These are phyloP conservation scores for Aspergillus clavatus DNA, from an alignment of 2,329 filamentous ascomycete species.

Conservation along the genomic window DNA sequence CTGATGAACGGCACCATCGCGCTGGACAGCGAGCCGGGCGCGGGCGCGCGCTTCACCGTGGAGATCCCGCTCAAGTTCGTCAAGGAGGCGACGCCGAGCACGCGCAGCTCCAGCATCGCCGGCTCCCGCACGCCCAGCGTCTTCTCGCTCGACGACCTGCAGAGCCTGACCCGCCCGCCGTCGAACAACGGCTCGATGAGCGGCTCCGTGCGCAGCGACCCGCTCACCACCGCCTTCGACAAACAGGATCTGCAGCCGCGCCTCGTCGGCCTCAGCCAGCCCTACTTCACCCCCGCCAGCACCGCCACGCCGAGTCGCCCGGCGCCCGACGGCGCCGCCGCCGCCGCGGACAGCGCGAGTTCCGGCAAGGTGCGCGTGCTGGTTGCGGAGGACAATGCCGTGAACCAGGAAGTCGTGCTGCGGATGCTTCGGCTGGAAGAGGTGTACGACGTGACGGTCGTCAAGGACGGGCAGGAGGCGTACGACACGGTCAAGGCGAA, in stretches of 20 bases:
- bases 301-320: conserved; percentile 25
- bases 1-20: conserved; percentile 77
- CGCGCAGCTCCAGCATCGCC: conserved; percentile 20
- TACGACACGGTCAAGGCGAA: conserved; percentile 78
- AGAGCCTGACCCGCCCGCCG: conserved; percentile 19
- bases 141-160: conserved; percentile 22
- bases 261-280: conserved; percentile 74
- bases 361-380: conserved; percentile 67
- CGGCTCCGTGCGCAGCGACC: conserved; percentile 14
- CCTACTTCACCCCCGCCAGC: conserved; percentile 57
- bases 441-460: conserved; percentile 71
- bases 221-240: conserved; percentile 43
- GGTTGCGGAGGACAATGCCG: conserved; percentile 74
- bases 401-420: conserved; percentile 58
- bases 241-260: conserved; percentile 65
- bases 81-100: conserved; percentile 56
- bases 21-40: conserved; percentile 65
- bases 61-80: conserved; percentile 74
- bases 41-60: conserved; percentile 78
- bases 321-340: conserved; percentile 8
- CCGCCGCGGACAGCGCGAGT: conserved; percentile 53
- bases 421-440: conserved; percentile 55
- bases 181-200: conserved; percentile 21
- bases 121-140: conserved; percentile 30
- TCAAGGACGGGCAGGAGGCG: conserved; percentile 80